phyloP scores from a whole-genome alignment of 768 basidiomycete species.

The Symmetrospora coprosmae region DNA sequence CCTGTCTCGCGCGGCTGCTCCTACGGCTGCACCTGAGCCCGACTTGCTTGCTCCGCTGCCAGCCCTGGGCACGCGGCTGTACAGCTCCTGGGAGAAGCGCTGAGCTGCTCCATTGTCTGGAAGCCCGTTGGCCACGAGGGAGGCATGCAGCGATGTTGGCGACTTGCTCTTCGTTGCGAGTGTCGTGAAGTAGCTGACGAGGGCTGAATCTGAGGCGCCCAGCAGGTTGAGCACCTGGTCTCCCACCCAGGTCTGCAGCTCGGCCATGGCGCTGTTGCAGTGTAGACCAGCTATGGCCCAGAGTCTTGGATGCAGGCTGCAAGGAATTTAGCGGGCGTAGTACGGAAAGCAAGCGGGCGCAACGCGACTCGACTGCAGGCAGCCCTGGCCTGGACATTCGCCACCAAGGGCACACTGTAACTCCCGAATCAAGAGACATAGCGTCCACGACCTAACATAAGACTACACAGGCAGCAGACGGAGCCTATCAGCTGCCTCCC shows the following conservation, averaged over 20 bases:
- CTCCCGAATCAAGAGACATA: no score
- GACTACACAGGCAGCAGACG: conserved; percentile 7
- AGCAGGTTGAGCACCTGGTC: conserved; percentile 29
- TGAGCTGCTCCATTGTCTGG: conserved; percentile 68
- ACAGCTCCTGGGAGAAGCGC: conserved; percentile 64
- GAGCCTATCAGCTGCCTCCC: conserved; percentile 14
- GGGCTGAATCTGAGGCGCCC: conserved; percentile 28
- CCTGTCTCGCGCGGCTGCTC: conserved; percentile 35
- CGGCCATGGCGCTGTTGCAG: neutral
- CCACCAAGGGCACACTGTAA: no score
- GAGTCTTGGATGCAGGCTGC: neutral
- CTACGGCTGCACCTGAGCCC: neutral
- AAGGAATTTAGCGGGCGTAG: no score
- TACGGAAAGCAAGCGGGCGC: no score
- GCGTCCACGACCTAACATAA: no score
- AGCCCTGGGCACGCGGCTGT: conserved; percentile 60
- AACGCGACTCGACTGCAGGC: no score
- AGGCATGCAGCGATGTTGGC: conserved; percentile 59
- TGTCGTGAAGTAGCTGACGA: conserved; percentile 28
- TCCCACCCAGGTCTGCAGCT: conserved; percentile 26
- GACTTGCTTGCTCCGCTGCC: no score
- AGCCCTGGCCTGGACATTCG: no score
- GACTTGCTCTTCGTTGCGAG: conserved; percentile 54
- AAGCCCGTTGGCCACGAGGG: conserved; percentile 62
- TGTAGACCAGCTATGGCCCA: neutral